These are phyloP conservation scores for Pseudonitzschia delicatissima DNA, from an alignment of 108 stramenopile species.

Conservation along the genomic window DNA sequence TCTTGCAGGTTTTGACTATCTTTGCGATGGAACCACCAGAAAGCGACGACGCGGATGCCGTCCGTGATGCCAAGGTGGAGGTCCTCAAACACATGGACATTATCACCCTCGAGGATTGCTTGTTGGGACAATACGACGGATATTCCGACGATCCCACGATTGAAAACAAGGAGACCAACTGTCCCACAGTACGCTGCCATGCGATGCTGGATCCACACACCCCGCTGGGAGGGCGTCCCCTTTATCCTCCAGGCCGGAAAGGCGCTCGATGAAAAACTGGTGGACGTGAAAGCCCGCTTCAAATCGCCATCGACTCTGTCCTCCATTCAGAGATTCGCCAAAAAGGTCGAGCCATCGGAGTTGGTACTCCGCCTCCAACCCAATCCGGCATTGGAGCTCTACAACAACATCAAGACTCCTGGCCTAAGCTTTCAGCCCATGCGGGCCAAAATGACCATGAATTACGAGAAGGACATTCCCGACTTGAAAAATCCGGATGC, in stretches of 20 bases:
- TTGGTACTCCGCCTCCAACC: slow-evolving; percentile 92
- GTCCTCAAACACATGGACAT: slow-evolving; percentile 80
- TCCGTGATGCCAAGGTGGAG: slow-evolving; percentile 93
- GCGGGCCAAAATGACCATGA: slow-evolving; percentile 67
- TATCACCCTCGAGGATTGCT: slow-evolving; percentile 69
- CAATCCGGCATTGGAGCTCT: slow-evolving; percentile 80
- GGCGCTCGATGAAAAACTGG: slow-evolving; percentile 89
- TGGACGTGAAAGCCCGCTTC: slow-evolving; percentile 91
- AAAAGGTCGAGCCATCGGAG: slow-evolving; percentile 66
- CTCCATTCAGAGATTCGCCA: slow-evolving; percentile 36
- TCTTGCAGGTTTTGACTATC: slow-evolving; percentile 85
- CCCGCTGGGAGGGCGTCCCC: slow-evolving; percentile 96
- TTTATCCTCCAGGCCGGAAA: slow-evolving; percentile 98
- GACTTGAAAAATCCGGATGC: slow-evolving; percentile 81
- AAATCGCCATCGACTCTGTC: slow-evolving; percentile 54
- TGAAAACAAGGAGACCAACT: slow-evolving; percentile 77
- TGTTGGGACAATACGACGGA: slow-evolving; percentile 95
- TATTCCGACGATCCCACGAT: slow-evolving; percentile 87
- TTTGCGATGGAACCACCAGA: slow-evolving; percentile 81
- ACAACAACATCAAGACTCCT: slow-evolving; percentile 91
- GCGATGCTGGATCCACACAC: slow-evolving; percentile 85
- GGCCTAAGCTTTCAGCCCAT: slow-evolving; percentile 74
- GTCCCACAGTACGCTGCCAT: slow-evolving; percentile 90
- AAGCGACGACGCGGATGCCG: slow-evolving; percentile 56
- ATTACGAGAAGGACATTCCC: slow-evolving; percentile 55